Evolutionary conservation across 305 asterid genomes (phyloP), one percentile per base, ranked within the genome.

Genomic region (Nicotiana rustica): DNA sequence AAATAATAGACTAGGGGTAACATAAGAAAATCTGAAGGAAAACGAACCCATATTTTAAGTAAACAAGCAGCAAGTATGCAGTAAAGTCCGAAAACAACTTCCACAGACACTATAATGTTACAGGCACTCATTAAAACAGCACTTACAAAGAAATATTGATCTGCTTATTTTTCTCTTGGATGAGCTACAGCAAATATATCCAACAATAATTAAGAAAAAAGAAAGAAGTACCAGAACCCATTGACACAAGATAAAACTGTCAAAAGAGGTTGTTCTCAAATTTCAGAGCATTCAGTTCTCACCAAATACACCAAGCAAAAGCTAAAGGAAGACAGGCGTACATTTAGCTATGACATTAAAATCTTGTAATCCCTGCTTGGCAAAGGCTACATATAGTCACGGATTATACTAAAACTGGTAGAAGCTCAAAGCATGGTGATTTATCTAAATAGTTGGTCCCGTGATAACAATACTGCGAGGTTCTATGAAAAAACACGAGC

Each of bases 151-250:
- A 44, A 9, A 8, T 44, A 55, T 55, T 76, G 8, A 76, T 31
- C 80, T 76, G 56, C 12, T 76, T 75, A 29, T 75, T 25, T 52
- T 55, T 55, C 49, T 76, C 33, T 76, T 64, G 49, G 66, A 31
- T 76, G 5, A 52, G n/a, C 66, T 52, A 55, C 49, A 55, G 29
- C 3, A 76, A 29, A 76, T 55, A 75, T 76, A 31, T 55, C 47
- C 49, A 76, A 55, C 10, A 76, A 76, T 29, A 76, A 55, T 55
- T 1, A 76, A 76, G 62, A 52, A 65, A 25, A 75, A 52, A 29
- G 29, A 75, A 73, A 21, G 66, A 76, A 52, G 66, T n/a, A 76
- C 66, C 29, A 76, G 65, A 76, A 76, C 31, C 29, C 29, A 15
- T 17, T 29, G 65, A 55, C 7, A 4, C 25, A 41, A 76, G 64